Evolutionary conservation across 805 yeast species (phyloP).

Genomic region (Schwanniomyces yamadae): DNA sequence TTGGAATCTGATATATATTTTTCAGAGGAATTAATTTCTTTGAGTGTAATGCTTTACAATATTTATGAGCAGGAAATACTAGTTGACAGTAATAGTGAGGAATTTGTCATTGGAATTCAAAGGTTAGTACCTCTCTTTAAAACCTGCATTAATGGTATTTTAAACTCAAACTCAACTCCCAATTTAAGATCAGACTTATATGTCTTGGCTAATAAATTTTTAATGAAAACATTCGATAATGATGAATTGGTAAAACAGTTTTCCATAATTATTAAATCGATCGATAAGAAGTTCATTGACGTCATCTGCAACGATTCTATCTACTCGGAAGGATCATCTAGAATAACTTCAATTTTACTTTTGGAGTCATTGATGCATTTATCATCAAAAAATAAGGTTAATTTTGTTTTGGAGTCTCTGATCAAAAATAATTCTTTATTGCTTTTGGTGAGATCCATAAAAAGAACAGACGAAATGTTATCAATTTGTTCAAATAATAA

Average conservation of each 20-base stretch:
- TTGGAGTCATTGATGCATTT: conserved; percentile 65
- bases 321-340: conserved; percentile 71
- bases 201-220: conserved; percentile 63
- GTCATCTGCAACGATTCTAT: conserved; percentile 76
- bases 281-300: conserved; percentile 59
- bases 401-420: conserved; percentile 59
- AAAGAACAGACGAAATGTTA: conserved; percentile 66
- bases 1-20: conserved; percentile 62
- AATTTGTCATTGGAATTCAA: conserved; percentile 34
- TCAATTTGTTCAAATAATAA: conserved; percentile 26
- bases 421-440: conserved; percentile 65
- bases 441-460: conserved; percentile 63
- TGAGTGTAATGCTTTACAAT: conserved; percentile 70
- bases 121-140: conserved; percentile 69
- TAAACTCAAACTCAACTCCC: conserved; percentile 66
- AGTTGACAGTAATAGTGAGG: conserved; percentile 13
- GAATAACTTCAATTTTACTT: conserved; percentile 73
- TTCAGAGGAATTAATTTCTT: conserved; percentile 74
- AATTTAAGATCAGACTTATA: conserved; percentile 77
- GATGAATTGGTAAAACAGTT: conserved; percentile 46
- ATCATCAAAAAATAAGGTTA: conserved; percentile 50
- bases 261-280: conserved; percentile 54
- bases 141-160: conserved; percentile 71
- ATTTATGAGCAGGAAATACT: conserved; percentile 44
- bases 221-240: conserved; percentile 49